Base-by-base conservation (phyloP, 352 stramenopile genomes). In the Globisporangium nagaii region DNA sequence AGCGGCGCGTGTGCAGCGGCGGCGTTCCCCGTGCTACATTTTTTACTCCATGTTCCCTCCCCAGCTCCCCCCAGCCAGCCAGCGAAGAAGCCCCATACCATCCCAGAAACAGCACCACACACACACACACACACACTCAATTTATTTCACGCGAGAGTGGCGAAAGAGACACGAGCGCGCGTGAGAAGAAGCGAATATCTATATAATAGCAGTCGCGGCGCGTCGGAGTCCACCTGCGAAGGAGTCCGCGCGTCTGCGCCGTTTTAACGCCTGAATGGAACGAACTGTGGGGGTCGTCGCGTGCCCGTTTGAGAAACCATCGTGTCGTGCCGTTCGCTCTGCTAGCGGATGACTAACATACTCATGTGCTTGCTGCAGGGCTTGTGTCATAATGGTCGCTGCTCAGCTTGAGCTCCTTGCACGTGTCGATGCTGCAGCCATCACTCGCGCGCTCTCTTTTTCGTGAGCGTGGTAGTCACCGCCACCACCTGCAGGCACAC, bases 11-110 rank as follows among this genome's bases (percentile, higher is more conserved):
- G 32, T n/a, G n/a, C n/a, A n/a, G n/a, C n/a, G n/a, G n/a, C 46
- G 15, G 34, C 25, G 32, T 24, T 20, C 32, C n/a, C n/a, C 30
- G 20, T 42, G 19, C 24, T 41, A 24, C 22, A 43, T 40, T 53
- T 42, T 44, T 44, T 44, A 44, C 47, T 54, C 47, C 47, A 54
- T 54, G 47, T 54, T 45, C 42, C 43, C 35, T 19, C 10, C 24
- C 44, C 25, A 37, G n/a, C 13, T 47, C n/a, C 41, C 20, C 13
- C 20, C 45, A 52, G 20, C 17, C 46, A 27, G 4, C 19, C 19
- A 42, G 5, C 47, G 17, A 49, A 22, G n/a, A n/a, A n/a, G n/a
- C 41, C 22, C 24, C 34, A 3, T 39, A 22, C 24, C 13, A 20
- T 22, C 42, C 31, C 25, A 32, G 8, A 50, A 34, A 50, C 22